Conservation (phyloP, 2,329 filamentous ascomycete species). For the Juglanconis juglandina region DNA sequence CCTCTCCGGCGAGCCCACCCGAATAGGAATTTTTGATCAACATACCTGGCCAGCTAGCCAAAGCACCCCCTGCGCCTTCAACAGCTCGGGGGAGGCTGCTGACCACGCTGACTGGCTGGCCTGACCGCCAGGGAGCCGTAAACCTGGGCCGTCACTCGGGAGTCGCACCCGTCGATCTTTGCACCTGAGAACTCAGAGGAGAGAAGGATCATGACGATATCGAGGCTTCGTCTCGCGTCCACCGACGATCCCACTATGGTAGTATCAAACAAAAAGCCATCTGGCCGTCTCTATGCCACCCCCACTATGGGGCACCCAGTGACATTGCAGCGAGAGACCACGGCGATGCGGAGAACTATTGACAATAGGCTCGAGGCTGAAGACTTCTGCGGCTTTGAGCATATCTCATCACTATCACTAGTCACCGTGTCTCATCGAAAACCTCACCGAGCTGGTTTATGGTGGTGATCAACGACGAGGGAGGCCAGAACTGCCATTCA, state of each 20-base stretch:
- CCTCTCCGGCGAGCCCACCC: not conserved
- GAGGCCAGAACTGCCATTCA: not conserved
- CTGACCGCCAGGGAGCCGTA: not conserved
- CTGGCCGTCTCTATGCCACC: not conserved
- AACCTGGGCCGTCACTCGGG: not conserved
- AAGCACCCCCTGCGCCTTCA: not conserved
- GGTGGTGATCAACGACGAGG: not conserved
- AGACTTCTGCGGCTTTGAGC: not conserved
- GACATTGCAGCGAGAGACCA: not conserved
- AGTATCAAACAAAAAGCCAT: too few relatives aligned
- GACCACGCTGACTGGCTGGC: not conserved
- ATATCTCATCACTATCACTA: not conserved
- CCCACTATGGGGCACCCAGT: not conserved
- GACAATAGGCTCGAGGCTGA: not conserved
- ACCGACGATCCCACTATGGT: too few relatives aligned
- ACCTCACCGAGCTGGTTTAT: not conserved
- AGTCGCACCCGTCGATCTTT: too few relatives aligned
- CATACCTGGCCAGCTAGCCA: not conserved
- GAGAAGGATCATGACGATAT: not conserved
- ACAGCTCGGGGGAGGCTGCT: not conserved
- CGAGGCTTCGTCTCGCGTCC: too few relatives aligned
- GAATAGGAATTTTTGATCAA: constrained; percentile 8
- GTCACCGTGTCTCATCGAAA: not conserved
- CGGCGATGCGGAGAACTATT: not conserved
- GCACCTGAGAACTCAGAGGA: not conserved